Evolutionary conservation across 208 protist genomes (phyloP), one percentile per base, ranked within the genome.

Genomic region (Crithidia bombi): DNA sequence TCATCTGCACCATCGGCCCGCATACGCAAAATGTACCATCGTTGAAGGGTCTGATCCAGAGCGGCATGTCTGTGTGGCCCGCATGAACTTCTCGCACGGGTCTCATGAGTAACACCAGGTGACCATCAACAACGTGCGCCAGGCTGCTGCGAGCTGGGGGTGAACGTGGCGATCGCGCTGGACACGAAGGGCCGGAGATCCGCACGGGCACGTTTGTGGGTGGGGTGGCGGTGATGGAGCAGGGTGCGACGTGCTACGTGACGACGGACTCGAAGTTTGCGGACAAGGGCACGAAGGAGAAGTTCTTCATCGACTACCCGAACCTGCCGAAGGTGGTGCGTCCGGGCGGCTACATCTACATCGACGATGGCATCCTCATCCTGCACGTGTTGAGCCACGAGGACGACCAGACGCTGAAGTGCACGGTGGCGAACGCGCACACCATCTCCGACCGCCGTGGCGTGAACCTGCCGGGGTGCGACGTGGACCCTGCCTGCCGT

Each of bases 71-170:
- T 66, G 89, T n/a, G n/a, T 99, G 25, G 94, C 95, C 19, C 89
- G 98, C 64, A 93, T 99, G 83, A 99, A 99, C 88, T 99, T 99
- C 77, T 99, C 97, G 38, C 98, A 99, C 78, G 98, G 98, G 46
- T 90, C 82, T 38, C 88, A 99, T 73, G 97, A 98, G 85, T 98
- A 96, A 81, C 98, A 99, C 84, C 87, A 83, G 51, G 73, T 65
- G 43, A 98, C 97, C 10, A 98, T 99, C 71, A 85, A 93, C 70
- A 99, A 99, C 75, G 81, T 98, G 49, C 93, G 98, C 59, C 59
- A 90, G 63, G 89, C 91, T 2, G 90, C 94, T 11, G 85, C 87
- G n/a, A 95, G 57, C 83, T 96, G 30, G 93, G 90, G 39, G 65
- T 87, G 35, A 89, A 92, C 63, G 88, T 98, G 71, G 97, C 88